A percentile compares a stretch with the other conserved stretches of the same genome.
Evolutionary conservation across 169 alveolate species (phyloP).

Genomic region (Plasmodium inui): DNA sequence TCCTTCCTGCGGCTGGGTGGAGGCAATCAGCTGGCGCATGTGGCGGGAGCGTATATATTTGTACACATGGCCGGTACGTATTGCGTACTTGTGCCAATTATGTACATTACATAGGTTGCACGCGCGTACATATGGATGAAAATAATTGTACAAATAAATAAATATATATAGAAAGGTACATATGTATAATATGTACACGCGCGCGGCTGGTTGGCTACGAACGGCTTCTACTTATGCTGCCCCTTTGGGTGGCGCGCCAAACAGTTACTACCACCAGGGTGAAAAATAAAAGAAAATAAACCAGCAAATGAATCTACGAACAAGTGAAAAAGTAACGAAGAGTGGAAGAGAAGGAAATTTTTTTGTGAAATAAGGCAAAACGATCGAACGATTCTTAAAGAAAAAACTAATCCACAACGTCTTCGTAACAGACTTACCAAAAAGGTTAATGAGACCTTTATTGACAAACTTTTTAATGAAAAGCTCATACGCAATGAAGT

Average conservation of each 20-base stretch:
- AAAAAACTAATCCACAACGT: not conserved
- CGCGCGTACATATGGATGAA: not conserved
- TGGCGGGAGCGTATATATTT: not conserved
- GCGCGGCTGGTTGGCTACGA: not conserved
- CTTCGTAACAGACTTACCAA: not conserved
- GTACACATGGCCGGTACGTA: not conserved
- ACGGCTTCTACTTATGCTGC: not conserved
- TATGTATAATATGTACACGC: not conserved
- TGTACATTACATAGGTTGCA: not conserved
- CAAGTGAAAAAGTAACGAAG: not conserved
- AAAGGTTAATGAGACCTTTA: not conserved
- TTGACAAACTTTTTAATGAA: not conserved
- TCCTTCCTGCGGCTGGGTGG: not conserved
- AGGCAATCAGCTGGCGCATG: not conserved
- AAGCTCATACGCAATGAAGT: not conserved
- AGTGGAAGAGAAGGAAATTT: not conserved
- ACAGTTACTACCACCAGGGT: not conserved
- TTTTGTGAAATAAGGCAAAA: not conserved
- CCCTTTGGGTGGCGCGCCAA: not conserved
- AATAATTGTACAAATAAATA: not conserved
- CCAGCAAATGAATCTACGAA: not conserved
- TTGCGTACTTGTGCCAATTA: not conserved
- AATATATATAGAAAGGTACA: not conserved
- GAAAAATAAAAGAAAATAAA: not conserved
- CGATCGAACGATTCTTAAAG: not conserved